Evolutionary conservation across 495 filamentous ascomycete species (phyloP).

Genomic region (Paragyromitra xinjiangensis): DNA sequence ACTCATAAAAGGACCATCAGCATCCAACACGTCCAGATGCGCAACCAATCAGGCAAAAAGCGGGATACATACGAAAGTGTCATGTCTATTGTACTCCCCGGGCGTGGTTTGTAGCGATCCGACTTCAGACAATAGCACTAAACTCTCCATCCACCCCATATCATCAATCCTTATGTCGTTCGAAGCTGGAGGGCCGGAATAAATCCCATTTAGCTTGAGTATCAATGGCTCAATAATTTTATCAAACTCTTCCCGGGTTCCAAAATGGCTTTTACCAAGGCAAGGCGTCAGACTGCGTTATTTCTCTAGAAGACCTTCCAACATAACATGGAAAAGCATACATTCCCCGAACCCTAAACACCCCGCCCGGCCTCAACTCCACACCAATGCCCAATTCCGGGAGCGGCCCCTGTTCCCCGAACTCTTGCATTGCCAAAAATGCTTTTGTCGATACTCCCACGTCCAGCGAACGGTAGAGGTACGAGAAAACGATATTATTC

Average conservation of each 20-base stretch:
- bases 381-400: slow-evolving; percentile 44
- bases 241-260: slow-evolving; percentile 5
- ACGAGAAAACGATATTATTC: slow-evolving; percentile 65
- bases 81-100: slow-evolving; percentile 26
- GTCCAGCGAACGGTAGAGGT: slow-evolving; percentile 61
- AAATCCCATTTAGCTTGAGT: slow-evolving; percentile 23
- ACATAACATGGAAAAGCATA: slow-evolving; percentile 18
- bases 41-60: neutral
- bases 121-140: slow-evolving; percentile 20
- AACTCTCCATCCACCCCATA: slow-evolving; percentile 36
- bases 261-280: slow-evolving; percentile 35
- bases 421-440: slow-evolving; percentile 28
- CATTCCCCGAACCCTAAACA: slow-evolving; percentile 44
- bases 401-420: slow-evolving; percentile 23
- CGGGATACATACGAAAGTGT: slow-evolving; percentile 22
- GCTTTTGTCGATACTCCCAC: slow-evolving; percentile 59
- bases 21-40: neutral
- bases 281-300: neutral
- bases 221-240: slow-evolving; percentile 32
- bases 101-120: slow-evolving; percentile 3
- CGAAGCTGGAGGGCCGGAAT: neutral
- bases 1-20: neutral
- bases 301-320: neutral
- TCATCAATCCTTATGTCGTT: slow-evolving; percentile 11
- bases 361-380: slow-evolving; percentile 15